Evolutionary conservation across 768 basidiomycete species (phyloP).

Genomic region (Xerocomus spinulosus): DNA sequence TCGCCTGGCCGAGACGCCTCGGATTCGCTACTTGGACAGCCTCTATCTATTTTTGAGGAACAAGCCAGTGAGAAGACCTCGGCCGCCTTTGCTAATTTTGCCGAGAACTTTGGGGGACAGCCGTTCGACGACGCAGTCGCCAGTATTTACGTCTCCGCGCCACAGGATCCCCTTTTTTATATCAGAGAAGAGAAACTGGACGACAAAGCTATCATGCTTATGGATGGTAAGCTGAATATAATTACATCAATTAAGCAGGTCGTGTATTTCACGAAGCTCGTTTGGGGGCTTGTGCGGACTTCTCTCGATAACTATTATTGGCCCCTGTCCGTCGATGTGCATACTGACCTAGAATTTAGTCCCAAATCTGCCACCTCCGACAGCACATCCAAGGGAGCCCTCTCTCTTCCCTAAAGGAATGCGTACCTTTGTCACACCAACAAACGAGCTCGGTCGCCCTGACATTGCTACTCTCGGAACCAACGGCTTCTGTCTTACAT

Average conservation of each 20-base stretch:
- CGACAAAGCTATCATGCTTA: conserved; percentile 44
- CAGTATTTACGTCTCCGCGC: conserved; percentile 29
- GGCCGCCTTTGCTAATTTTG: neutral
- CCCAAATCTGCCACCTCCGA: conserved; percentile 53
- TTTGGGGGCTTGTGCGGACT: conserved; percentile 23
- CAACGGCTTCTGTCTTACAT: neutral
- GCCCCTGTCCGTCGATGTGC: conserved; percentile 12
- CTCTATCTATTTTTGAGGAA: conserved; percentile 12
- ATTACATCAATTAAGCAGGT: conserved; percentile 6
- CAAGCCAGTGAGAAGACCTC: neutral
- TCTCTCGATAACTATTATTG: conserved; percentile 15
- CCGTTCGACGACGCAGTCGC: conserved; percentile 32
- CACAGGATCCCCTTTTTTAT: conserved; percentile 25
- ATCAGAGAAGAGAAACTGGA: conserved; percentile 57
- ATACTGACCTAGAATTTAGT: conserved; percentile 38
- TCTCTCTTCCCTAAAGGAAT: conserved; percentile 33
- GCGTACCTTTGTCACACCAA: conserved; percentile 23
- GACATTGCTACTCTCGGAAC: neutral
- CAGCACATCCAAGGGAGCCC: conserved; percentile 34
- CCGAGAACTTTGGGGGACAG: conserved; percentile 7
- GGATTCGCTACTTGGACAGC: conserved; percentile 23
- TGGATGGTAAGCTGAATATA: conserved; percentile 48
- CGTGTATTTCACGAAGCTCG: conserved; percentile 11
- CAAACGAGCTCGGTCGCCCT: conserved; percentile 7
- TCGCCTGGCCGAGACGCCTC: conserved; percentile 16